Evolutionary conservation across 2,329 filamentous ascomycete genomes (phyloP).

Genomic region (Fusarium longipes): DNA sequence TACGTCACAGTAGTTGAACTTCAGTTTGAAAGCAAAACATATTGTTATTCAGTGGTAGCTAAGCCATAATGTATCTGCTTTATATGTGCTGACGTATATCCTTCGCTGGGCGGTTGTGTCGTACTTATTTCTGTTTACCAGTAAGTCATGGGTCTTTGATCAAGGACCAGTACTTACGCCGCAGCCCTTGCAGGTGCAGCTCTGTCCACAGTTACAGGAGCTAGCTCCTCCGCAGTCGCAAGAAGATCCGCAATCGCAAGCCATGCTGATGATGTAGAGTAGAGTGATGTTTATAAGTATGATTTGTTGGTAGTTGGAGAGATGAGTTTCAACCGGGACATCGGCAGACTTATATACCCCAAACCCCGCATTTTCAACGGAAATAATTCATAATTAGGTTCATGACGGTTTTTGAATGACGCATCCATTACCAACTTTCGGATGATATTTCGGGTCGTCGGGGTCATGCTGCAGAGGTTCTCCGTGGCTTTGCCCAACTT

Average conservation of each 20-base stretch:
- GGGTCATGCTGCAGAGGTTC: neutral
- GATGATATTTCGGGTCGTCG: neutral
- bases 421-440: neutral
- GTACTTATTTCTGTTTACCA: neutral
- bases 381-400: neutral
- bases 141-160: accelerated
- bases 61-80: neutral
- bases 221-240: slow-evolving; percentile 3
- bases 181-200: slow-evolving; percentile 23
- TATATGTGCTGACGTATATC: neutral
- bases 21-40: neutral
- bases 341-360: slow-evolving; percentile 11
- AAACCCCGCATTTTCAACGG: slow-evolving; percentile 1
- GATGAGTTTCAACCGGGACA: neutral
- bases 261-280: neutral
- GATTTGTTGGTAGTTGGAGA: neutral
- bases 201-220: slow-evolving; percentile 13
- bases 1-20: neutral
- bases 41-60: neutral
- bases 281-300: neutral
- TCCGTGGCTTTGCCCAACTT: neutral
- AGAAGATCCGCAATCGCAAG: slow-evolving; percentile 21
- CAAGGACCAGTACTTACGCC: neutral
- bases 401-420: slow-evolving; percentile 3
- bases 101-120: neutral